A percentile compares a stretch with the other conserved stretches of the same genome.
Evolutionary conservation across 805 yeast genomes (phyloP).

Genomic region (Metschnikowia peoriensis): DNA sequence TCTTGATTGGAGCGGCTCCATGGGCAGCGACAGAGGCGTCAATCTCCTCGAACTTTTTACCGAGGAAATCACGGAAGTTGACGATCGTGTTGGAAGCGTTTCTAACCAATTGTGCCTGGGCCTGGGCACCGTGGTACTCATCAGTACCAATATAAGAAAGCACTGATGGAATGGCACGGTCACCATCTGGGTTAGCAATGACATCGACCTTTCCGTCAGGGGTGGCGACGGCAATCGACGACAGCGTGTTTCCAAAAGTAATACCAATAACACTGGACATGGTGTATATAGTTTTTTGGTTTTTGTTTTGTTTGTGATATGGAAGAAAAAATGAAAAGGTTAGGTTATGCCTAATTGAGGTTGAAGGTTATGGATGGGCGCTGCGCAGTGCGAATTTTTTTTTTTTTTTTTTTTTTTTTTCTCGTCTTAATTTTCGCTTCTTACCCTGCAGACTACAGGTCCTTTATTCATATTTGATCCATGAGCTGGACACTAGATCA

Average conservation of each 20-base stretch:
- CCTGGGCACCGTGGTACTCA: constrained; percentile 97
- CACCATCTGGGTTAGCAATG: constrained; percentile 99
- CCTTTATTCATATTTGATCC: too few species aligned
- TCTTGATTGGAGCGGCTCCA: constrained; percentile 60
- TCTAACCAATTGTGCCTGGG: constrained; percentile 87
- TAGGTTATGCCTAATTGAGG: neutral
- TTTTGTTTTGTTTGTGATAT: neutral
- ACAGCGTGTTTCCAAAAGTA: constrained; percentile 93
- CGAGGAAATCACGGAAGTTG: constrained; percentile 92
- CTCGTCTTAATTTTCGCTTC: too few species aligned
- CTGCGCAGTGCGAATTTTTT: neutral
- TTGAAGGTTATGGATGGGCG: neutral
- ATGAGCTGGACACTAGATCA: too few species aligned
- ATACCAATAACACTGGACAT: constrained; percentile 76
- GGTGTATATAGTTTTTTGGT: neutral
- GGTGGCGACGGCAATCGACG: constrained; percentile 86
- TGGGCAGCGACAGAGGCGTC: constrained; percentile 58
- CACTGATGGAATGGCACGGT: constrained; percentile 92
- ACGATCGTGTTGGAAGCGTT: constrained; percentile 82
- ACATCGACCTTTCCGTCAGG: constrained; percentile 92
- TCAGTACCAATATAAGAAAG: constrained; percentile 90
- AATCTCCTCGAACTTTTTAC: constrained; percentile 66
- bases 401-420: neutral
- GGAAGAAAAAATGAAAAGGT: neutral
- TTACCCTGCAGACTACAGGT: too few species aligned